Base-by-base conservation (phyloP, 1,139 yeast species). In the Yamadazyma trypodendri region DNA sequence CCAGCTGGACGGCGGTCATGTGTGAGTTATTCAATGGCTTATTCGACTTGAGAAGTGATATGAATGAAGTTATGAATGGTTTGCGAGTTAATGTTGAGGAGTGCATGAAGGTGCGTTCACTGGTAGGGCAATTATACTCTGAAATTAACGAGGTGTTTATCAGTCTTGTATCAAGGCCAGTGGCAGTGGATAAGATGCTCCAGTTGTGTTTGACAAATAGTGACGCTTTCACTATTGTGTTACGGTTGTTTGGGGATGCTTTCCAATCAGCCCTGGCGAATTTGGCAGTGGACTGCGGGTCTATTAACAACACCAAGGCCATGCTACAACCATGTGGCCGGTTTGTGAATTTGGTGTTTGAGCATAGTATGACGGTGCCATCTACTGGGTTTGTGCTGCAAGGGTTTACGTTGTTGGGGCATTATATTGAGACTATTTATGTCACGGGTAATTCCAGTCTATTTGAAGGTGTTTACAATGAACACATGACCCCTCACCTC, bases 341-440 rank as follows among this genome's bases (percentile, higher is more conserved):
- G 17, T 22, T 15, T 12, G 25, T 34, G 11, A 11, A 14, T 11
- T n/a, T n/a, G 10, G 16, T 5, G 24, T 14, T 23, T 3, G 23
- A 15, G 13, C 11, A 10, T 10, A 10, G 15, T 11, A 6, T 21
- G 25, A 6, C 10, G 12, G 11, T 15, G 17, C 24, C 10, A 13
- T 13, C 3, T n/a, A n/a, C n/a, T 14, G 31, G 21, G 10, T 23
- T 24, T 4, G n/a, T n/a, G 10, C 9, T 6, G 14, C 18, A 10
- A 13, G 9, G 7, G 3, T 36, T 36, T 23, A 11, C 10, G 6
- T 22, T 33, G 11, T 16, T 63, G 5, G 45, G 54, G 10, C 44
- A 49, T 32, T 60, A 52, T 39, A 40, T 59, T 11, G 50, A 50
- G 36, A 50, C 52, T 0, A 29, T 49, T 6, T 66, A 65, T 39